Conservation (phyloP, 2,329 filamentous ascomycete genomes). For the Cercospora beticola region DNA sequence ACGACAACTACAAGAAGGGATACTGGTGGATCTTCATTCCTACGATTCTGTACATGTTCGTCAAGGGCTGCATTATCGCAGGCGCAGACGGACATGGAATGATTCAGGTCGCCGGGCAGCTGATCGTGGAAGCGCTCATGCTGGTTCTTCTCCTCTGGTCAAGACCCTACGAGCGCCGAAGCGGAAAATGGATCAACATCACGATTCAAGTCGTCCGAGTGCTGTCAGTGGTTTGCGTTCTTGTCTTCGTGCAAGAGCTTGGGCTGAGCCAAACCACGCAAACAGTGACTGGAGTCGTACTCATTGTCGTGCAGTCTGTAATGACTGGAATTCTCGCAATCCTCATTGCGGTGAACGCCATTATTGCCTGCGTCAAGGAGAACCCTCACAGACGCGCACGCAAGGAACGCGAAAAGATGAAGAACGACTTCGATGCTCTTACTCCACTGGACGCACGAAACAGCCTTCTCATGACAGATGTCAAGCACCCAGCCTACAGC, state of each 20-base stretch:
- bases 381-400: conserved; percentile 87
- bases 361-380: conserved; percentile 77
- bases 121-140: conserved; percentile 79
- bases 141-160: conserved; percentile 77
- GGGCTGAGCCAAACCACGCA: conserved; percentile 88
- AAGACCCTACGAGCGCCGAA: conserved; percentile 81
- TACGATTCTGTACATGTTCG: conserved; percentile 83
- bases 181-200: conserved; percentile 90
- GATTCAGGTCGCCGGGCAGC: conserved; percentile 73
- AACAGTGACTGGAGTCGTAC: conserved; percentile 86
- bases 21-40: conserved; percentile 99
- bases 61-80: conserved; percentile 82
- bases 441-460: conserved; percentile 86
- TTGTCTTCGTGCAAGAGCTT: conserved; percentile 92
- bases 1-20: conserved; percentile 88
- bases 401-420: conserved; percentile 82
- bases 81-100: conserved; percentile 82
- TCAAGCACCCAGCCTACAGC: conserved; percentile 35
- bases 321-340: conserved; percentile 82
- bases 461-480: conserved; percentile 74
- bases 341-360: conserved; percentile 83
- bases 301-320: conserved; percentile 86
- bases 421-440: conserved; percentile 75
- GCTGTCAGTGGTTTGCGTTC: conserved; percentile 80
- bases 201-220: conserved; percentile 86